Conservation (phyloP, 495 filamentous ascomycete genomes). For the Jackrogersella minutella region DNA sequence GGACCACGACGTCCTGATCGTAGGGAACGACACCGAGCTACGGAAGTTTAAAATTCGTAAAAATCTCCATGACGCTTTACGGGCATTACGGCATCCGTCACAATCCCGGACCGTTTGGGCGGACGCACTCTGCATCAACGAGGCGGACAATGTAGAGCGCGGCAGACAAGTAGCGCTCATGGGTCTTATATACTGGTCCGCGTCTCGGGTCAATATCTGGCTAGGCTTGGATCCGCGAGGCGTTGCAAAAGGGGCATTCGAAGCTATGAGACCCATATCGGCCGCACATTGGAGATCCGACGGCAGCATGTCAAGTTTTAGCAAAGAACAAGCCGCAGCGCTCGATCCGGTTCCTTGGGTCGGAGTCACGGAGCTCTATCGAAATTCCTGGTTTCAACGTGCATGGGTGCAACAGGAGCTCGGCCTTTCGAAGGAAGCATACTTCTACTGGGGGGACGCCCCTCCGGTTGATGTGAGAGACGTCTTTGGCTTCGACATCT, state of each 20-base stretch:
- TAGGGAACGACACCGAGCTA: background rate
- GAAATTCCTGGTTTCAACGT: background rate
- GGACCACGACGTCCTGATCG: background rate
- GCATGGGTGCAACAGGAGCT: conserved; percentile 2
- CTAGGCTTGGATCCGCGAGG: background rate
- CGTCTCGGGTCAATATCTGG: conserved; percentile 6
- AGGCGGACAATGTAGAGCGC: background rate
- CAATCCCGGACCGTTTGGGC: background rate
- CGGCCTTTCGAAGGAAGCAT: background rate
- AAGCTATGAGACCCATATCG: background rate
- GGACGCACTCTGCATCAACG: background rate
- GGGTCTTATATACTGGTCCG: conserved; percentile 1
- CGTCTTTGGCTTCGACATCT: conserved; percentile 1
- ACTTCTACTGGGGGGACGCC: background rate
- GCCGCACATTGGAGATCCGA: background rate
- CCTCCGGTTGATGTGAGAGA: conserved; percentile 1
- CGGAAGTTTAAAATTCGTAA: background rate
- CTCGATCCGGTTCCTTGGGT: background rate
- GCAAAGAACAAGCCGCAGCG: background rate
- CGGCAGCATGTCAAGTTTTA: background rate
- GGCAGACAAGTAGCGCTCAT: background rate
- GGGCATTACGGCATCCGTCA: background rate
- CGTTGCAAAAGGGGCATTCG: background rate
- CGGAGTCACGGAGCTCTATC: conserved; percentile 1
- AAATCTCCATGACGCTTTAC: background rate